A percentile compares a stretch with the other conserved stretches of the same genome.
Conservation (phyloP, 371 early-diverging fungal genomes). For the Dichotomocladium elegans region DNA sequence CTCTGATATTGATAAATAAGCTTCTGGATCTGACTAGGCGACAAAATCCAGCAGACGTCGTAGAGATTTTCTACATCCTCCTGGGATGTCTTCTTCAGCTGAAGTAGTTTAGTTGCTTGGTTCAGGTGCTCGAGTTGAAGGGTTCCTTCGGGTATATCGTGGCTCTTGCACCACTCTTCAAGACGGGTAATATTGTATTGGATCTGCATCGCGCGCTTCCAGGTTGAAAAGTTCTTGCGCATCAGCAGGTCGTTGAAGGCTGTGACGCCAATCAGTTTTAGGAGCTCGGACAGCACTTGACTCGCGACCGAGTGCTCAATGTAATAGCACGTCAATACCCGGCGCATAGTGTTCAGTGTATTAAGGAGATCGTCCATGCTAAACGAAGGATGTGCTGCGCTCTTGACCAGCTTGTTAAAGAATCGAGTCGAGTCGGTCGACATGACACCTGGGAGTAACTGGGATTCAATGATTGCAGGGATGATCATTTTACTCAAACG, state of each 20-base stretch:
- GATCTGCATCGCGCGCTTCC: slow-evolving; percentile 93
- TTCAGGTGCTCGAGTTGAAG: slow-evolving; percentile 88
- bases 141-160: slow-evolving; percentile 88
- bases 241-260: slow-evolving; percentile 92
- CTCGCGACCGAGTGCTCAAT: slow-evolving; percentile 71
- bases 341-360: slow-evolving; percentile 84
- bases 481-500: slow-evolving; percentile 85
- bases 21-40: slow-evolving; percentile 93
- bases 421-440: slow-evolving; percentile 83
- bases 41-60: slow-evolving; percentile 93
- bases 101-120: slow-evolving; percentile 92
- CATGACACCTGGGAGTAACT: slow-evolving; percentile 82
- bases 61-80: slow-evolving; percentile 94
- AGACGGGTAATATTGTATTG: slow-evolving; percentile 95
- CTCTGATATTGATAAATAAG: slow-evolving; percentile 79
- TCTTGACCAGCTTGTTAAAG: slow-evolving; percentile 65
- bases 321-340: slow-evolving; percentile 89
- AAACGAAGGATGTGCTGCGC: slow-evolving; percentile 62
- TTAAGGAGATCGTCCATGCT: slow-evolving; percentile 86
- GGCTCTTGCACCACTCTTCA: slow-evolving; percentile 96
- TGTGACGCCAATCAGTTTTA: slow-evolving; percentile 84
- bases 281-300: slow-evolving; percentile 82
- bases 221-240: slow-evolving; percentile 77
- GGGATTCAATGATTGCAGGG: slow-evolving; percentile 87
- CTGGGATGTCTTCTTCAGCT: slow-evolving; percentile 82